Conservation (phyloP, 805 yeast genomes). For the Wickerhamiella hasegawae region DNA sequence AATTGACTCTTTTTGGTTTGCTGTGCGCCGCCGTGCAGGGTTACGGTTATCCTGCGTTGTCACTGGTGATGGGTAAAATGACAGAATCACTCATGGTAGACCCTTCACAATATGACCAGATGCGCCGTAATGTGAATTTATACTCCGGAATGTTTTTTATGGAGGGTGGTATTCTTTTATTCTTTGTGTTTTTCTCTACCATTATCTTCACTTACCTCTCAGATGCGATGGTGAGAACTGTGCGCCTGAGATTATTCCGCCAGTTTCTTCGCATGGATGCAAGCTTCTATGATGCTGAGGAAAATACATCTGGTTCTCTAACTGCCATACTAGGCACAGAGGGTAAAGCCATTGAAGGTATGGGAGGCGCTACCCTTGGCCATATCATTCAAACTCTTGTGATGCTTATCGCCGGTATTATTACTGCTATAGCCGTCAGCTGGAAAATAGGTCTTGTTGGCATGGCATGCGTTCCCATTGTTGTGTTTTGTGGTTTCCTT, state of each 20-base stretch:
- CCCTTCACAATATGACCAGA: constrained; percentile 16
- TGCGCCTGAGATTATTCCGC: constrained; percentile 12
- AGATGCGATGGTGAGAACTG: constrained; percentile 18
- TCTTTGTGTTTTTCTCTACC: constrained; percentile 13
- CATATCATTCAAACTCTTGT: constrained; percentile 14
- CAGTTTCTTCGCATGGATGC: constrained; percentile 18
- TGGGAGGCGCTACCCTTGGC: constrained; percentile 18
- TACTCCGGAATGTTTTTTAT: constrained; percentile 22
- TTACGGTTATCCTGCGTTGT: constrained; percentile 24
- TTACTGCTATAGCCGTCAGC: constrained; percentile 13
- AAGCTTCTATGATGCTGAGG: constrained; percentile 16
- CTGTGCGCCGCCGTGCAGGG: constrained; percentile 20
- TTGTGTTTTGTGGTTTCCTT: constrained; percentile 16
- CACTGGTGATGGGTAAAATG: constrained; percentile 24
- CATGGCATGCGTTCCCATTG: constrained; percentile 12
- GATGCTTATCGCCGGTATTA: constrained; percentile 15
- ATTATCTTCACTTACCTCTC: constrained; percentile 16
- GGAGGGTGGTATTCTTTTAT: constrained; percentile 19
- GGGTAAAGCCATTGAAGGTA: constrained; percentile 18
- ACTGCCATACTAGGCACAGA: constrained; percentile 17
- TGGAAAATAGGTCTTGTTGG: constrained; percentile 18
- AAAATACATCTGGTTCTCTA: constrained; percentile 16
- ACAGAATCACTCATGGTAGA: constrained; percentile 22
- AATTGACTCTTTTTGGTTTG: constrained; percentile 15
- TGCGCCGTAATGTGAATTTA: constrained; percentile 23